Evolutionary conservation across 257 asterid species (phyloP), one percentile per base, ranked within the genome.

Genomic region (Lycium barbarum): DNA sequence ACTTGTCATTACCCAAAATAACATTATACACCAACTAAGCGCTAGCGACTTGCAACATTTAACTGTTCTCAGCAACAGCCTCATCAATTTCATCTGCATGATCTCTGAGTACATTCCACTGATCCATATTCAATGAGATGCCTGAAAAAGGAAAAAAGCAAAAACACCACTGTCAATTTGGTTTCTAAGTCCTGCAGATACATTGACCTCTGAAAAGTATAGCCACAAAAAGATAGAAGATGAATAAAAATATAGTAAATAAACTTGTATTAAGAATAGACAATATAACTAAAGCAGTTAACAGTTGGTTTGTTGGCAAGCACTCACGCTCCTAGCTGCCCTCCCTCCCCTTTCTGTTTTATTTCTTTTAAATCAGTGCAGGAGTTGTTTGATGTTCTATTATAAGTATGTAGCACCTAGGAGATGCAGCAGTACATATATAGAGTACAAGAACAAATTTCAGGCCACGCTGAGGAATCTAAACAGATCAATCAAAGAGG

Each of bases 31-130:
- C 62, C 45, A 76, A 76, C 26, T 51, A 7, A 5, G 15, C 1
- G 14, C 80, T n/a, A 15, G 5, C 49, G 3, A 12, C 38, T 59
- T 3, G 43, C 35, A 45, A 47, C 66, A 47, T 80, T 82, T 88
- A 92, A 57, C 78, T 82, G 63, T 83, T 89, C 91, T 78, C 90
- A 6, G 89, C 88, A 53, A 95, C 86, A 85, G 90, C 97, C 85
- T 89, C 79, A 85, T 94, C 95, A 59, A 95, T 94, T 89, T 94
- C 95, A 87, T 91, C 97, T 79, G 85, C 94, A 26, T 94, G 95
- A n/a, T 94, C 94, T 65, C 91, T 87, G 17, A 95, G 93, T 18
- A 94, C 86, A 80, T 91, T 91, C 98, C 98, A 94, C 98, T 95
- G 97, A 80, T 94, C 98, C 96, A 91, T 93, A 81, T 85, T 68